Evolutionary conservation across 164 flowering plant species (phyloP).

Genomic region (Sedum album): DNA sequence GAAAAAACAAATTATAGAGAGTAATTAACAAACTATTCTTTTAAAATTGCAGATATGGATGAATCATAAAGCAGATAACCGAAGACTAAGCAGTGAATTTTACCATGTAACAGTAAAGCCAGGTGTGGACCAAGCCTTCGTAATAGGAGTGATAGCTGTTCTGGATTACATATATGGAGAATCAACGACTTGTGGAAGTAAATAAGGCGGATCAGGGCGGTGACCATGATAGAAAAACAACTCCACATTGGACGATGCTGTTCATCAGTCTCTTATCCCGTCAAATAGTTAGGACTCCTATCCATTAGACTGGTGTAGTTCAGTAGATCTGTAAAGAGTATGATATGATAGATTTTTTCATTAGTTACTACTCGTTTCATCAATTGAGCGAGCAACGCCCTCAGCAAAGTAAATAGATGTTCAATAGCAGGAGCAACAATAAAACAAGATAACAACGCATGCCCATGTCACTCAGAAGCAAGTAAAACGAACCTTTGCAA

Average conservation of each 20-base stretch:
- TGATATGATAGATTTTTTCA: neutral
- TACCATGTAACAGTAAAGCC: conserved; percentile 1
- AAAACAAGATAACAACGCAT: neutral
- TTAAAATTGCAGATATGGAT: neutral
- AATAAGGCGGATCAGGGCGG: neutral
- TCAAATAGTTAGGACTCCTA: neutral
- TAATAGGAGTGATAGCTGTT: conserved; percentile 1
- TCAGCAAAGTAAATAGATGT: no score
- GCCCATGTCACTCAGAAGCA: neutral
- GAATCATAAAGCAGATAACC: neutral
- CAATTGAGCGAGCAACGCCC: no score
- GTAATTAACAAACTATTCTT: neutral
- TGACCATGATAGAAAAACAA: neutral
- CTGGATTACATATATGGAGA: neutral
- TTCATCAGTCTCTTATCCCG: neutral
- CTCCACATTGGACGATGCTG: neutral
- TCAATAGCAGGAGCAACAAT: neutral
- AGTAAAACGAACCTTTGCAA: neutral
- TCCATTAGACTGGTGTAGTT: neutral
- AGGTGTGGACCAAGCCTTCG: neutral
- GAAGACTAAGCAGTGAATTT: neutral
- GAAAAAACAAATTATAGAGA: neutral
- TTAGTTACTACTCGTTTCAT: neutral
- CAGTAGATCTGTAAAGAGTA: neutral
- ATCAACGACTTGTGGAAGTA: neutral